These are phyloP conservation scores for Zygnema circumcarinatum DNA, from an alignment of 139 green algal genomes.

Conservation along the genomic window DNA sequence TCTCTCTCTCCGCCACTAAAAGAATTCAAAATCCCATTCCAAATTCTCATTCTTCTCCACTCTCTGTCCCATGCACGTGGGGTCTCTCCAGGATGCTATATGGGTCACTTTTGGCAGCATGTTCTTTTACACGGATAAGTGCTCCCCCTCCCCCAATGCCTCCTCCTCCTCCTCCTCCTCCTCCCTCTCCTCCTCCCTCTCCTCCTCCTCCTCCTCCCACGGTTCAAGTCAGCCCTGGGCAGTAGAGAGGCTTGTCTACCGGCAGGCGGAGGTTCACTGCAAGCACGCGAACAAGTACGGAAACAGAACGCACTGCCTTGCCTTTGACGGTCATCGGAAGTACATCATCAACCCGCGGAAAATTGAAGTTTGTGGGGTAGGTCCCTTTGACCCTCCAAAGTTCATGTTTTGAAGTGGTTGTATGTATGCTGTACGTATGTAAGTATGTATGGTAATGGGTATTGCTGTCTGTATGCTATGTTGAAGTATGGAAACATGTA, in stretches of 20 bases:
- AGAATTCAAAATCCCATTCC: too few relatives aligned
- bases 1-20: neutral
- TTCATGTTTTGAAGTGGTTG: neutral
- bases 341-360: constrained; percentile 27
- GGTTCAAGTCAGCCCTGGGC: neutral
- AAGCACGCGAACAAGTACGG: constrained; percentile 8
- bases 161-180: too few relatives aligned
- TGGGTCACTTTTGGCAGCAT: constrained; percentile 43
- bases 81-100: constrained; percentile 16
- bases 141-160: constrained; percentile 23
- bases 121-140: constrained; percentile 37
- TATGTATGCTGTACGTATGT: too few relatives aligned
- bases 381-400: neutral
- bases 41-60: too few relatives aligned
- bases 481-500: too few relatives aligned
- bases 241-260: constrained; percentile 37
- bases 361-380: constrained; percentile 34
- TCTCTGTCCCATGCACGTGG: too few relatives aligned
- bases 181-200: too few relatives aligned
- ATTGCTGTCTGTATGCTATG: too few relatives aligned
- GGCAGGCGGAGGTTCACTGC: constrained; percentile 30
- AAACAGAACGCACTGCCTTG: constrained; percentile 7
- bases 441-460: too few relatives aligned
- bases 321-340: constrained; percentile 37
- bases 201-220: neutral